Percentiles rank a stretch among this genome's conserved stretches.
Conservation (phyloP, 345 rosid species). For the Syzygium aqueum region DNA sequence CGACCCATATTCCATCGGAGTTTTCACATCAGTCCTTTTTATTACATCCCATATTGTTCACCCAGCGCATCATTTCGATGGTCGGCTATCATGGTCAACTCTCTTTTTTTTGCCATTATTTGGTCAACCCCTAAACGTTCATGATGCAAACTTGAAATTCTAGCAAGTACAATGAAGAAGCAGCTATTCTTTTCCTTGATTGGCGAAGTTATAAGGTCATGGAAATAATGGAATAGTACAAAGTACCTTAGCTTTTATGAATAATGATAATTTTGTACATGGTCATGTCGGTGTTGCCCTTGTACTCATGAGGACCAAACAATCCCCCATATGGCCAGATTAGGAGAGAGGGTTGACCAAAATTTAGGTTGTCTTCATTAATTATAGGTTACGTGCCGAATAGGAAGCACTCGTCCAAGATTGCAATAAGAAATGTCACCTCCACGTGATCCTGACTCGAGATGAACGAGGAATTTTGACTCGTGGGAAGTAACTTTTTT, state of each 20-base stretch:
- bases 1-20: not conserved
- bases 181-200: not conserved
- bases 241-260: not conserved
- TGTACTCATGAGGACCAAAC: not conserved
- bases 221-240: not conserved
- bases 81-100: not conserved
- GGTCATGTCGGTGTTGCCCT: not conserved
- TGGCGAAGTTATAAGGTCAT: not conserved
- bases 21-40: not conserved
- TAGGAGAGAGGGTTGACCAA: not conserved
- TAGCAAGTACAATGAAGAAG: not conserved
- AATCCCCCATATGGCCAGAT: not conserved
- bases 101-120: not conserved
- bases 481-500: not conserved
- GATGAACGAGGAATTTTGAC: not conserved
- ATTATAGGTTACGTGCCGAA: not conserved
- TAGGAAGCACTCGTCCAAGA: not conserved
- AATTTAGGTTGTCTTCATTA: not conserved
- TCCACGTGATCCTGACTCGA: not conserved
- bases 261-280: not conserved
- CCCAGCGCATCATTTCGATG: not conserved
- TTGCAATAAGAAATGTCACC: not conserved
- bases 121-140: not conserved
- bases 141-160: not conserved
- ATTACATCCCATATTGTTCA: not conserved